A percentile compares a stretch with the other conserved stretches of the same genome.
Evolutionary conservation across 2,329 filamentous ascomycete species (phyloP).

Genomic region (Fusarium sp.): DNA sequence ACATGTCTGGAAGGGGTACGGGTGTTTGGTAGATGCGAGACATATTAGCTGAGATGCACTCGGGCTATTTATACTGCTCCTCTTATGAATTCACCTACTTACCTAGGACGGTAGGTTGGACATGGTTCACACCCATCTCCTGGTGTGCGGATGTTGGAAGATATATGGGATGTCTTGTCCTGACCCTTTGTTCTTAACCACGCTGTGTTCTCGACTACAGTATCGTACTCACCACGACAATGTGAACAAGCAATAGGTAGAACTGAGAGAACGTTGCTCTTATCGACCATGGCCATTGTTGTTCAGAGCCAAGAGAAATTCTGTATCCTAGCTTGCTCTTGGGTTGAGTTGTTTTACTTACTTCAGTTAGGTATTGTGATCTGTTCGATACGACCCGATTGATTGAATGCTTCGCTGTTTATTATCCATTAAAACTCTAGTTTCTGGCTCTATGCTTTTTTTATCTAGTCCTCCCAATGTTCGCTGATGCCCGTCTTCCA

Average conservation of each 20-base stretch:
- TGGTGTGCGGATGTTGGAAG: not conserved
- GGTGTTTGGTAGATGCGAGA: not conserved
- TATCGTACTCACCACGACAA: not conserved
- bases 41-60: not conserved
- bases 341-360: not conserved
- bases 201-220: not conserved
- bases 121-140: not conserved
- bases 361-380: no score
- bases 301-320: not conserved
- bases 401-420: not conserved
- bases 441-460: constrained; percentile 14
- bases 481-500: constrained; percentile 44
- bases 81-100: not conserved
- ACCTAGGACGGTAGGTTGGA: not conserved
- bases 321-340: not conserved
- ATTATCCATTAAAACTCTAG: constrained; percentile 17
- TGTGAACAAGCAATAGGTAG: not conserved
- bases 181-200: not conserved
- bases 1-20: not conserved
- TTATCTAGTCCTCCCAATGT: constrained; percentile 46
- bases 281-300: not conserved
- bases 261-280: not conserved
- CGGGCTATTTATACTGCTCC: not conserved
- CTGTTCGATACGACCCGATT: no score
- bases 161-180: not conserved